Evolutionary conservation across 2,329 filamentous ascomycete species (phyloP).

Genomic region (Arthrinium phaeospermum): DNA sequence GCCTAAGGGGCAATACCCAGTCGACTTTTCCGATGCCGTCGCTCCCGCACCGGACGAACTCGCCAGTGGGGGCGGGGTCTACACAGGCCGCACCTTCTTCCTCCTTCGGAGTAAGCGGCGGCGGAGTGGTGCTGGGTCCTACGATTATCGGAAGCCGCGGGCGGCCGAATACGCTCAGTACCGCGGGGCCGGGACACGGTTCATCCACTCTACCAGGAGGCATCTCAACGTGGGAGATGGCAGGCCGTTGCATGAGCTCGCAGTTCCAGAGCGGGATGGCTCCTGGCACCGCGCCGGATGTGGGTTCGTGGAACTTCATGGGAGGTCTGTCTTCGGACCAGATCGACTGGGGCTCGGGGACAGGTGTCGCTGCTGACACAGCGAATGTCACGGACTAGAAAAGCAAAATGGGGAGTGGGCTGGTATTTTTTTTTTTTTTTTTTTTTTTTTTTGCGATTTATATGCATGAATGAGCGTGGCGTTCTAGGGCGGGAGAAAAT

Average conservation of each 20-base stretch:
- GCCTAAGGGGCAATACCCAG: not conserved
- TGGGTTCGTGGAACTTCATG: constrained; percentile 17
- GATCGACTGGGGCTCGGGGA: constrained; percentile 21
- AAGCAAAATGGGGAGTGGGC: not conserved
- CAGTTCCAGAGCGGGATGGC: constrained; percentile 23
- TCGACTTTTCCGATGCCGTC: not conserved
- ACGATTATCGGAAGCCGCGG: not conserved
- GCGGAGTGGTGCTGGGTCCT: not conserved
- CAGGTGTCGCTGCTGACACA: not conserved
- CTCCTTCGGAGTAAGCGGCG: not conserved
- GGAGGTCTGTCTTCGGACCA: not conserved
- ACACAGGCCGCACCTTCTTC: not conserved
- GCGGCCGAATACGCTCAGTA: not conserved
- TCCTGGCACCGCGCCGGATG: not conserved
- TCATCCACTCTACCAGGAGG: not conserved
- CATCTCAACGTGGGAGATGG: constrained; percentile 28
- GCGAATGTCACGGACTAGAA: not conserved
- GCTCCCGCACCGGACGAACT: constrained; percentile 17
- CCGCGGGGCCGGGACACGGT: not conserved
- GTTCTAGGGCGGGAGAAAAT: not conserved
- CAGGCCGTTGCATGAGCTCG: constrained; percentile 27
- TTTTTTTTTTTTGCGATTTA: not conserved
- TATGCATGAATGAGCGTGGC: constrained; percentile 12
- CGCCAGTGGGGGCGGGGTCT: not conserved
- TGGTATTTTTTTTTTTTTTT: too few relatives aligned